A percentile compares a stretch with the other conserved stretches of the same genome.
Conservation (phyloP, 495 filamentous ascomycete species). For the Aspergillus haitiensis region DNA sequence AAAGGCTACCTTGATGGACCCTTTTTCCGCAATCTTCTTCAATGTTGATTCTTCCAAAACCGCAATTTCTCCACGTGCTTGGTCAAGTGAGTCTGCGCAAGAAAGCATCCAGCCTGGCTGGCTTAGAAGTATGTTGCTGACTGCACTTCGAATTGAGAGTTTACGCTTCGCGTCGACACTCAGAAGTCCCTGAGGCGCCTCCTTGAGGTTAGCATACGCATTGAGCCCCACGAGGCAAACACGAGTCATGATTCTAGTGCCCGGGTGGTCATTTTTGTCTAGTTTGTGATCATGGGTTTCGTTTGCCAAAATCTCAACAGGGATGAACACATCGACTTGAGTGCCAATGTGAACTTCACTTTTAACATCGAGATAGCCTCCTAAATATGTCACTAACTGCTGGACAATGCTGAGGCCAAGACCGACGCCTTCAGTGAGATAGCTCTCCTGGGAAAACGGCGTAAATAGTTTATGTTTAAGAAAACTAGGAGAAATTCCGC, state of each 20-base stretch:
- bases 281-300: background rate
- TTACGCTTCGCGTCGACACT: conserved; percentile 36
- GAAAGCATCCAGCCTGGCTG: conserved; percentile 33
- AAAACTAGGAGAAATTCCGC: conserved; percentile 68
- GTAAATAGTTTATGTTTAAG: conserved; percentile 65
- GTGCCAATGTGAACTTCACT: conserved; percentile 60
- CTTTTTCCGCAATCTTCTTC: conserved; percentile 12
- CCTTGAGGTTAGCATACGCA: conserved; percentile 30
- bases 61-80: conserved; percentile 30
- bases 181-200: conserved; percentile 28
- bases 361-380: conserved; percentile 58
- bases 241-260: conserved; percentile 4
- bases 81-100: conserved; percentile 31
- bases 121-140: conserved; percentile 34
- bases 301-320: conserved; percentile 28
- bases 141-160: conserved; percentile 33
- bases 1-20: conserved; percentile 21
- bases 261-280: background rate
- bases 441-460: conserved; percentile 72
- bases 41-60: conserved; percentile 34
- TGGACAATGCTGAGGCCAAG: conserved; percentile 69
- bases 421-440: conserved; percentile 64
- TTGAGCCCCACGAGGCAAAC: conserved; percentile 37
- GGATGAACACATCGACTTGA: conserved; percentile 55
- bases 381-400: conserved; percentile 61